These are phyloP conservation scores for Balansia obtecta DNA, from an alignment of 2,329 filamentous ascomycete genomes.

Conservation along the genomic window DNA sequence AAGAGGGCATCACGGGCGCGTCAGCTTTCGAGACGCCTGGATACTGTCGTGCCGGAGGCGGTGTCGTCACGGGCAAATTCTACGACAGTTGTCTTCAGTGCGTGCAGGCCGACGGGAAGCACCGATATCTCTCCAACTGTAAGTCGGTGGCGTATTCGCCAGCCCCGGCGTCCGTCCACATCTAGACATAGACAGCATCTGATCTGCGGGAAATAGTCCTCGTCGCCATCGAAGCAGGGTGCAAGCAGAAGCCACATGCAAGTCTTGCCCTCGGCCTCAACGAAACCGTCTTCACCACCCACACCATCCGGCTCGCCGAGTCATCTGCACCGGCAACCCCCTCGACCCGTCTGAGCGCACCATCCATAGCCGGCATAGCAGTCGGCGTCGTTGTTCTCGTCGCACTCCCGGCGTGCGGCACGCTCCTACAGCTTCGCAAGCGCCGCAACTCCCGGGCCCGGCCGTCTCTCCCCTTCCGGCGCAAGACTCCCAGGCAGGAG, in stretches of 20 bases:
- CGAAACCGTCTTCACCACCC: constrained; percentile 31
- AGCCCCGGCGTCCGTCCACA: too few relatives aligned
- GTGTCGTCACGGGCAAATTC: constrained; percentile 18
- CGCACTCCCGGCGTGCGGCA: constrained; percentile 24
- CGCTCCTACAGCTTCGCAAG: constrained; percentile 34
- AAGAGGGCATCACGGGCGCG: constrained; percentile 24
- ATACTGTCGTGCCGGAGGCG: constrained; percentile 33
- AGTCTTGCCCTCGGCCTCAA: constrained; percentile 26
- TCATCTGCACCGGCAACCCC: constrained; percentile 13
- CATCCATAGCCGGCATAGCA: constrained; percentile 31
- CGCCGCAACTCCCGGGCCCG: constrained; percentile 22
- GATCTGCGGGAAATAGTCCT: constrained; percentile 24
- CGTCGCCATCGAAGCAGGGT: constrained; percentile 38
- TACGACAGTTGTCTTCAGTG: constrained; percentile 33
- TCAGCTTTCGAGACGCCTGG: constrained; percentile 24
- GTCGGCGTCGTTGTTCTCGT: constrained; percentile 26
- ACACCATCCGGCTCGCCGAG: constrained; percentile 19
- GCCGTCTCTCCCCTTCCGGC: constrained; percentile 35
- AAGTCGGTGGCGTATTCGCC: constrained; percentile 9
- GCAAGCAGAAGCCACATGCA: constrained; percentile 29
- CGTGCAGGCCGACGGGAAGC: constrained; percentile 27
- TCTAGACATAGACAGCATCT: too few relatives aligned
- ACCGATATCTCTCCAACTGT: constrained; percentile 38
- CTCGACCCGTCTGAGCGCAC: constrained; percentile 18
- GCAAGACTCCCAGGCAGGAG: constrained; percentile 23